phyloP scores from a whole-genome alignment of 495 filamentous ascomycete species.

The Penicillium odoratum region DNA sequence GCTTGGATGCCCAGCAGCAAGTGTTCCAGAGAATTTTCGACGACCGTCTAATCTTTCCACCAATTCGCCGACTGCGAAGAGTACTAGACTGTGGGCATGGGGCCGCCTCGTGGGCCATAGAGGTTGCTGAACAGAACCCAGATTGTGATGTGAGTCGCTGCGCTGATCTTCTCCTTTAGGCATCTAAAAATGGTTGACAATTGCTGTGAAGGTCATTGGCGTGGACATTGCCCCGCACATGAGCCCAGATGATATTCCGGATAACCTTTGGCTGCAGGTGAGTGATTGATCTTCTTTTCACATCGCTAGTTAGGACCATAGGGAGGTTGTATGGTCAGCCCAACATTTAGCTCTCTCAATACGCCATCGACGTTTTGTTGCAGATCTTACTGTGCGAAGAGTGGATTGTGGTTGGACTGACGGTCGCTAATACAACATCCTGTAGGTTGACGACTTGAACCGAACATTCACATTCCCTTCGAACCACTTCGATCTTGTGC shows the following conservation, averaged over 20 bases:
- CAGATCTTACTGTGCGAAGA: not conserved
- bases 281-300: conserved; percentile 18
- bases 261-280: conserved; percentile 71
- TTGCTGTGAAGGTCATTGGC: conserved; percentile 64
- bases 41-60: conserved; percentile 75
- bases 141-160: conserved; percentile 63
- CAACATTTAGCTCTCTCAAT: not conserved
- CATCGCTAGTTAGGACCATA: not conserved
- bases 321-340: not conserved
- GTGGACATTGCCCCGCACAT: conserved; percentile 78
- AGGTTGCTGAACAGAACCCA: conserved; percentile 66
- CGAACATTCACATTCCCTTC: conserved; percentile 69
- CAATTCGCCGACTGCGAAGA: conserved; percentile 59
- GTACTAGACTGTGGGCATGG: conserved; percentile 81
- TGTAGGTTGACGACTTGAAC: conserved; percentile 75
- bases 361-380: not conserved
- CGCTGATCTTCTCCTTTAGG: not conserved
- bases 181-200: conserved; percentile 21
- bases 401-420: not conserved
- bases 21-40: conserved; percentile 76
- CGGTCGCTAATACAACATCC: conserved; percentile 27
- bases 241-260: conserved; percentile 65
- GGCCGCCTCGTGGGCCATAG: conserved; percentile 60
- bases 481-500: conserved; percentile 85
- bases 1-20: conserved; percentile 67